Percentiles rank a stretch among this genome's conserved stretches.
These are phyloP conservation scores for Schrenkiella parvula DNA, from an alignment of 345 rosid species.

Conservation along the genomic window DNA sequence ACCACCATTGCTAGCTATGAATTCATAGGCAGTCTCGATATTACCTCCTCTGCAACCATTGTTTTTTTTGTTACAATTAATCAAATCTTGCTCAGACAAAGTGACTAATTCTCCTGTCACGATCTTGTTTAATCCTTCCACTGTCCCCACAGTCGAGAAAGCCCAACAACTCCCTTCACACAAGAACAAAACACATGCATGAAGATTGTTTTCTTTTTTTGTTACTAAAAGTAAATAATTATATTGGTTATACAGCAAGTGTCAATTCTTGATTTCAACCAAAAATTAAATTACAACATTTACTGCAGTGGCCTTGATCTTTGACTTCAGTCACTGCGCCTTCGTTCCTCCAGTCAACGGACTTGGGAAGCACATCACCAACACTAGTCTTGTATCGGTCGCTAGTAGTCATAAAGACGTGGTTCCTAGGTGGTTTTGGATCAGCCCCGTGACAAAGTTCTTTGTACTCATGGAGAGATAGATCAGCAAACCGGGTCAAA, in stretches of 20 bases:
- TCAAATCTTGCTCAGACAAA: constrained; percentile 71
- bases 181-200: not conserved
- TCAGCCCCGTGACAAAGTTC: constrained; percentile 40
- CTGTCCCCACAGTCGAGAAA: constrained; percentile 70
- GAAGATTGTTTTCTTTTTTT: not conserved
- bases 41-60: constrained; percentile 62
- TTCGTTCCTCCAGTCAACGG: constrained; percentile 79
- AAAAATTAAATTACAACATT: not conserved
- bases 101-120: constrained; percentile 52
- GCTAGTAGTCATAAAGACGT: constrained; percentile 9
- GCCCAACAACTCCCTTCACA: constrained; percentile 86
- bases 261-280: not conserved
- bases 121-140: constrained; percentile 71
- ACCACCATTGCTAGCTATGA: constrained; percentile 43
- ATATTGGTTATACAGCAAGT: not conserved
- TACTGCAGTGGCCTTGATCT: constrained; percentile 82
- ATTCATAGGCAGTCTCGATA: constrained; percentile 55
- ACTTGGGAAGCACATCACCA: constrained; percentile 46
- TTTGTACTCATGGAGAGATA: constrained; percentile 50
- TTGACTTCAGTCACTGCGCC: constrained; percentile 66
- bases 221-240: not conserved
- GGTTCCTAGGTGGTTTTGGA: constrained; percentile 23
- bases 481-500: constrained; percentile 57
- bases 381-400: constrained; percentile 30
- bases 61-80: constrained; percentile 51